Percentiles rank a stretch among this genome's conserved stretches.
These are phyloP conservation scores for Fusarium vanettenii DNA, from an alignment of 2,329 filamentous ascomycete species.

Conservation along the genomic window DNA sequence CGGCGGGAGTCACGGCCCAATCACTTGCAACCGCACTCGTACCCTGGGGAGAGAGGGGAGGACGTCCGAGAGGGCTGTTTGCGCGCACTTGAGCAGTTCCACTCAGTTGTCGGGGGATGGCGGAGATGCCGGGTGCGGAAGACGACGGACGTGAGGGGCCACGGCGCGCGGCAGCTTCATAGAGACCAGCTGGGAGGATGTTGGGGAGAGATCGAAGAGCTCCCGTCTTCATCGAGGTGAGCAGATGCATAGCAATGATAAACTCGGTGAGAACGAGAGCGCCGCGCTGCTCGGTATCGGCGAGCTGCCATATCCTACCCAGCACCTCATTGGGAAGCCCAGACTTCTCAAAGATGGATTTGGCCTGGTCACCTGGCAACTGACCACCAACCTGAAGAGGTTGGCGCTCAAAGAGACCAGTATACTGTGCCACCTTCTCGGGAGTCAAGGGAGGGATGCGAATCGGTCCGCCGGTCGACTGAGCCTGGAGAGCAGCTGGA, in stretches of 20 bases:
- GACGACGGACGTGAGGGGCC: conserved; percentile 63
- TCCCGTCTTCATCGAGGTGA: conserved; percentile 91
- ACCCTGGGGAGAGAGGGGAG: conserved; percentile 58
- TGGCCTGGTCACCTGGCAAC: conserved; percentile 86
- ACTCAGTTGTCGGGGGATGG: conserved; percentile 86
- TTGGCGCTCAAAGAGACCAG: conserved; percentile 90
- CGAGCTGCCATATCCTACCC: conserved; percentile 95
- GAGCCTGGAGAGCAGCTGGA: conserved; percentile 64
- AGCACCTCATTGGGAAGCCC: conserved; percentile 89
- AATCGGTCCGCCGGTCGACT: conserved; percentile 75
- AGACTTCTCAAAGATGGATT: conserved; percentile 94
- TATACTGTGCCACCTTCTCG: conserved; percentile 91
- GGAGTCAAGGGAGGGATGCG: conserved; percentile 89
- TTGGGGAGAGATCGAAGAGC: conserved; percentile 82
- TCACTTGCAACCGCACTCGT: conserved; percentile 61
- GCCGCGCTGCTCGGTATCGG: conserved; percentile 93
- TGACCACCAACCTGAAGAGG: conserved; percentile 74
- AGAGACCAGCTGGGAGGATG: conserved; percentile 84
- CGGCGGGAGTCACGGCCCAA: conserved; percentile 85
- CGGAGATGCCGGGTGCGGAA: conserved; percentile 65
- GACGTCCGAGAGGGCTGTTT: conserved; percentile 66
- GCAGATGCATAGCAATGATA: conserved; percentile 96
- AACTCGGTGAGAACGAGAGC: conserved; percentile 90
- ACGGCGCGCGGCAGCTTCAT: conserved; percentile 87
- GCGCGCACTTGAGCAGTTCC: conserved; percentile 74